Conservation (phyloP, 2,329 filamentous ascomycete genomes). For the Colletotrichum camelliae region DNA sequence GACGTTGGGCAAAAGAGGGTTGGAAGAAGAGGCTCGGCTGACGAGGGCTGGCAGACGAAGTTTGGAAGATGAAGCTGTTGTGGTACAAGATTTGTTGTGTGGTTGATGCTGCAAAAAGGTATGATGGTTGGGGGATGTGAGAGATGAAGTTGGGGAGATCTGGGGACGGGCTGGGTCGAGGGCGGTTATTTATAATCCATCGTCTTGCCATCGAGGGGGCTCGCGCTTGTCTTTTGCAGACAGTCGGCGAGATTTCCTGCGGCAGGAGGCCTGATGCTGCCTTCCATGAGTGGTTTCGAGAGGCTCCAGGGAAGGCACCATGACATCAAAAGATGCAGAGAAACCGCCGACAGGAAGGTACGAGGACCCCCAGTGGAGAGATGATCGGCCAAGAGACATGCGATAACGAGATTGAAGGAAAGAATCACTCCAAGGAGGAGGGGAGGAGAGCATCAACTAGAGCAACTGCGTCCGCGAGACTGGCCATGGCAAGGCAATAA, state of each 20-base stretch:
- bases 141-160: neutral
- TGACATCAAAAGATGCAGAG: neutral
- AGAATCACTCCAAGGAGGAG: neutral
- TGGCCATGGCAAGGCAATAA: neutral
- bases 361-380: neutral
- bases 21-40: neutral
- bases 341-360: neutral
- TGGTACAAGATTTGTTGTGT: neutral
- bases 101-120: neutral
- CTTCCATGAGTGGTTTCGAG: neutral
- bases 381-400: neutral
- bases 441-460: neutral
- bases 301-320: neutral
- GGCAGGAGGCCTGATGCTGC: neutral
- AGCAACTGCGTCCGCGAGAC: neutral
- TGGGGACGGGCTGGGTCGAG: neutral
- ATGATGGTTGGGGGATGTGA: neutral
- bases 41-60: neutral
- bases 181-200: neutral
- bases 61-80: neutral
- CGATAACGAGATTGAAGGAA: neutral
- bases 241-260: neutral
- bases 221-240: neutral
- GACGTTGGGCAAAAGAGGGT: neutral
- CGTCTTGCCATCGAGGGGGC: neutral